These are phyloP conservation scores for Metarhizium brunneum DNA, from an alignment of 2,329 filamentous ascomycete genomes.

Conservation along the genomic window DNA sequence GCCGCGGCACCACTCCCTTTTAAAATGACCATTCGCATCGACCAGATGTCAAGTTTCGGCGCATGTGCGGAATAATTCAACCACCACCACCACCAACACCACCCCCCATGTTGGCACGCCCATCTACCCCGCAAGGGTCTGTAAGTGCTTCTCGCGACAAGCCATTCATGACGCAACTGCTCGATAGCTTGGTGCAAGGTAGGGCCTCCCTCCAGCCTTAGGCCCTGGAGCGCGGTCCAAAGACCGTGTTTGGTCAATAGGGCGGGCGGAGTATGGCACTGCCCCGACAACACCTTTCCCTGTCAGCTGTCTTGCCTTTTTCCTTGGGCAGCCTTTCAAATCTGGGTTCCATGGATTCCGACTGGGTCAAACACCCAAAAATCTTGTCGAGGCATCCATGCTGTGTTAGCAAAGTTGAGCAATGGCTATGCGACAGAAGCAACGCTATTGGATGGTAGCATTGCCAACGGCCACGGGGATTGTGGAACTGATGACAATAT, in stretches of 20 bases:
- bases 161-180: constrained; percentile 6
- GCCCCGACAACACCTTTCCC: background rate
- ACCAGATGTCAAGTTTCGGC: background rate
- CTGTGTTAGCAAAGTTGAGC: background rate
- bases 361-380: background rate
- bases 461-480: background rate
- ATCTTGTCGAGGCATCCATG: background rate
- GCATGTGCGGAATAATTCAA: constrained; percentile 2
- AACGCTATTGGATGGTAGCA: background rate
- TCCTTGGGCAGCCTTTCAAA: background rate
- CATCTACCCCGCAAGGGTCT: constrained; percentile 4
- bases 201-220: background rate
- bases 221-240: background rate
- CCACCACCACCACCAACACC: background rate
- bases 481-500: background rate
- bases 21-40: background rate
- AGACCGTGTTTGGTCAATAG: background rate
- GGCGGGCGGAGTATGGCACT: background rate
- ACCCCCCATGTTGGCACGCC: background rate
- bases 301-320: background rate
- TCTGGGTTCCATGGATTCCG: background rate
- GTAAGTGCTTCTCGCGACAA: background rate
- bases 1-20: background rate
- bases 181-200: constrained; percentile 1
- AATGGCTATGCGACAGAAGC: background rate